Conservation (phyloP, 208 protist species). For the Lotmaria passim region DNA sequence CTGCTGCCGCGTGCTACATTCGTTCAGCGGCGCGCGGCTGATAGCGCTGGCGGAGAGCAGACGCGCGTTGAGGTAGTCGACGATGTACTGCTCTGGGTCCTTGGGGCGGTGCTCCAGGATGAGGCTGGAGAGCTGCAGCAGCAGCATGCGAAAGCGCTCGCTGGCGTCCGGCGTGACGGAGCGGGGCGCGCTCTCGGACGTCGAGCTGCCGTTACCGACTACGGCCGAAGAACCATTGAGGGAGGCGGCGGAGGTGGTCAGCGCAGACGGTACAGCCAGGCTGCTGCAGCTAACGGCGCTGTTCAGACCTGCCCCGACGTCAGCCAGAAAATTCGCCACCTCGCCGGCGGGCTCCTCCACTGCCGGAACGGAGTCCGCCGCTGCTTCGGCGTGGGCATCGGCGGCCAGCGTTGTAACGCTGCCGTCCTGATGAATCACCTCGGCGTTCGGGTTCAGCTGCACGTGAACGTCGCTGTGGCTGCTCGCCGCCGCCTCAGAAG, state of each 20-base stretch:
- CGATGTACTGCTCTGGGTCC: constrained; percentile 61
- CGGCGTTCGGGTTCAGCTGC: constrained; percentile 37
- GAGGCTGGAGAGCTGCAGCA: constrained; percentile 46
- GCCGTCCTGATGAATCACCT: constrained; percentile 44
- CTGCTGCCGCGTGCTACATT: constrained; percentile 1
- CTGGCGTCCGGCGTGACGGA: constrained; percentile 6
- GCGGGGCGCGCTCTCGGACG: not conserved
- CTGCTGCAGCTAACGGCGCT: constrained; percentile 1
- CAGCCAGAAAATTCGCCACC: constrained; percentile 43
- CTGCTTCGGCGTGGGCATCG: not conserved
- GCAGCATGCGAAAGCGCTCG: constrained; percentile 38
- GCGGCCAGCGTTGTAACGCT: constrained; percentile 25
- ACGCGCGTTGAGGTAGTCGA: constrained; percentile 51
- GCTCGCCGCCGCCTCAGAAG: constrained; percentile 21
- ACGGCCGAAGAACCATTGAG: not conserved
- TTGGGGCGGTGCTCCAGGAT: constrained; percentile 45
- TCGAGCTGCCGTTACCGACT: constrained; percentile 1
- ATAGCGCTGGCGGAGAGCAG: constrained; percentile 33
- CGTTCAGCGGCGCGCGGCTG: constrained; percentile 7
- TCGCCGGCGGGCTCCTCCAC: constrained; percentile 27
- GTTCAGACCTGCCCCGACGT: constrained; percentile 27
- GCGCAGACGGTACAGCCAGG: not conserved
- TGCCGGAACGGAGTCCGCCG: not conserved
- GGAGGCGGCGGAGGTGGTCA: not conserved
- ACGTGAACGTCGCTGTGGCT: constrained; percentile 38